Evolutionary conservation across 805 yeast species (phyloP).

Genomic region (Wickerhamiella nectarea): DNA sequence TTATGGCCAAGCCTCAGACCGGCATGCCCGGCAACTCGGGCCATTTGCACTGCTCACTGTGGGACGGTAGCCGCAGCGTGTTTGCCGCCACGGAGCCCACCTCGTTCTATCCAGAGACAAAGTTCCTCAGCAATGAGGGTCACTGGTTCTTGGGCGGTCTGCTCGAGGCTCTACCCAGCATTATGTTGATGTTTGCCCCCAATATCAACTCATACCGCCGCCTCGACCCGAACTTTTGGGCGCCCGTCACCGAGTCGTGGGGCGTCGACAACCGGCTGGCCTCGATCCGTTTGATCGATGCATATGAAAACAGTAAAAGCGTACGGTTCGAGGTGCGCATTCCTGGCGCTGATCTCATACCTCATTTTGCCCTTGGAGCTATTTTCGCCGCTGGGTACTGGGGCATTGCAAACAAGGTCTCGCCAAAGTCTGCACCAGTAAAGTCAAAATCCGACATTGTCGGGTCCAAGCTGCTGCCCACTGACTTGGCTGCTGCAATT

Average conservation of each 20-base stretch:
- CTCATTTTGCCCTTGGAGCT: constrained; percentile 27
- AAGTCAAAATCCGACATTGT: constrained; percentile 16
- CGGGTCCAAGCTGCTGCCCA: constrained; percentile 21
- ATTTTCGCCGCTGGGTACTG: constrained; percentile 24
- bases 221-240: constrained; percentile 26
- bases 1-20: constrained; percentile 28
- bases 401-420: constrained; percentile 21
- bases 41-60: constrained; percentile 24
- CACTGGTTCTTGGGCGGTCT: constrained; percentile 26
- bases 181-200: constrained; percentile 28
- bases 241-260: constrained; percentile 28
- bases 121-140: constrained; percentile 21
- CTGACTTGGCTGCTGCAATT: constrained; percentile 20
- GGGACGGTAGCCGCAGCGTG: constrained; percentile 18
- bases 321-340: constrained; percentile 26
- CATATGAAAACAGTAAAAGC: constrained; percentile 19
- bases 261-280: constrained; percentile 27
- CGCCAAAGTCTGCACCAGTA: constrained; percentile 23
- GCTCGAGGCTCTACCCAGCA: constrained; percentile 23
- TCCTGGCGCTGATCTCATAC: constrained; percentile 28
- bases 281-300: constrained; percentile 24
- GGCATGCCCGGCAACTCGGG: constrained; percentile 28
- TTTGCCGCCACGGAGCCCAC: constrained; percentile 22
- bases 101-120: constrained; percentile 21
- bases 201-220: constrained; percentile 27